Evolutionary conservation across 495 filamentous ascomycete species (phyloP), one percentile per base, ranked within the genome.

Genomic region (Sordaria brevicollis): DNA sequence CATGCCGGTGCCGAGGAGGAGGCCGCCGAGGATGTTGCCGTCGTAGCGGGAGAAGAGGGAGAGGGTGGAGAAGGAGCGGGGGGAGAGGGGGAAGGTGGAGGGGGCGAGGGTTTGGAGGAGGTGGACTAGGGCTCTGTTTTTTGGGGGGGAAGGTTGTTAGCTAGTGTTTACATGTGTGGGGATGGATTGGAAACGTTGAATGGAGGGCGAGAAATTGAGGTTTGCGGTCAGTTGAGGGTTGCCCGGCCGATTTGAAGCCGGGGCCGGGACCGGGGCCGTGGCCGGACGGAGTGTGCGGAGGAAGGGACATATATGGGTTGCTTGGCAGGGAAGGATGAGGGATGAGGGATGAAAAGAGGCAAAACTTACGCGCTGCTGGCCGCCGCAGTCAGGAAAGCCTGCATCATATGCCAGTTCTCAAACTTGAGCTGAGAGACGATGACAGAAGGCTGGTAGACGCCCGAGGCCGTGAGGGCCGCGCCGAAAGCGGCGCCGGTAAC

Each of bases 11-110:
- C 87, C 86, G 38, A 88, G 75, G 11, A 89, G 77, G 5, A 73
- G 65, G 35, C 86, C 86, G 69, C 86, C 87, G 73, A 88, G 70
- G 70, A 89, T 73, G 74, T 89, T 89, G 67, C 85, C 85, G 74
- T 86, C 84, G 72, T 83, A 83, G 13, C 69, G 68, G 4, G 74
- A 71, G 72, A 86, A 80, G 67, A 83, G 71, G 66, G 74, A 74
- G 19, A 87, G 39, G 37, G 81, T 73, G 66, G 81, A 78, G 73
- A 70, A 75, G 66, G 66, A 65, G 3, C 78, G 79, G 0, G 83
- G 80, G 1, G 71, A 71, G 54, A 81, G 69, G 37, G 72, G 65
- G 25, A 82, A 69, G 39, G 77, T 78, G 66, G 74, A 72, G 43
- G 77, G 78, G 62, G 75, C 75, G 1, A 80, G 71, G 34, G 75